Base-by-base conservation (phyloP, 2,329 filamentous ascomycete genomes). In the Penicillium sp. region DNA sequence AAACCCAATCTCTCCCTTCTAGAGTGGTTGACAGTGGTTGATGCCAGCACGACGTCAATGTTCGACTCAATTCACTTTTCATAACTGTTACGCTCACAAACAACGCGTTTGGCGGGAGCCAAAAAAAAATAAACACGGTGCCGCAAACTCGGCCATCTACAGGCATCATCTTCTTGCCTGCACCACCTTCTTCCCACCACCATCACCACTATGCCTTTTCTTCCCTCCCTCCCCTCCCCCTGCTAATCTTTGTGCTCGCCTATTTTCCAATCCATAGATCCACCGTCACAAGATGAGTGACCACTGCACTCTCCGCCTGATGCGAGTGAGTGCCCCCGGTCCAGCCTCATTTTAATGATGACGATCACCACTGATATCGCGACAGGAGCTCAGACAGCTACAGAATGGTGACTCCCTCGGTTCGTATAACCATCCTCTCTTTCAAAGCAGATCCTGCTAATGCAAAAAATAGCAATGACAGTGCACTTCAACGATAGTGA, bases 401-500 rank as follows among this genome's bases (percentile, higher is more conserved):
- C 47, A 54, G 13, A 46, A 39, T 8, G 46, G 23, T 13, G 49
- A 51, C 15, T 29, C 45, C 8, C 39, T 55, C 4, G 51, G 56
- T 55, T 6, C 3, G 36, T 3, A 37, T 18, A n/a, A 10, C 32
- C 15, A n/a, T n/a, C n/a, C n/a, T n/a, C 12, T 40, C 23, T 40
- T 17, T 30, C 27, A 30, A 30, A n/a, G n/a, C n/a, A n/a, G 27
- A 7, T 4, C 21, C 9, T 26, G 36, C 36, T 40, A 17, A 40
- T 13, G 13, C 36, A 12, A 4, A 40, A 41, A n/a, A 13, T 55
- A 92, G 90, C 92, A 24, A 83, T 97, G 57, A 90, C 90, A 9
- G 91, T 97, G 42, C 89, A 90, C 50, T 96, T 89, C 68, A 83
- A 89, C 45, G 94, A 97, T 73, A 82, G 86, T 61, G 91, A 99